Evolutionary conservation across 352 stramenopile genomes (phyloP), one percentile per base, ranked within the genome.

Genomic region (Globisporangium rhizosaccharum): DNA sequence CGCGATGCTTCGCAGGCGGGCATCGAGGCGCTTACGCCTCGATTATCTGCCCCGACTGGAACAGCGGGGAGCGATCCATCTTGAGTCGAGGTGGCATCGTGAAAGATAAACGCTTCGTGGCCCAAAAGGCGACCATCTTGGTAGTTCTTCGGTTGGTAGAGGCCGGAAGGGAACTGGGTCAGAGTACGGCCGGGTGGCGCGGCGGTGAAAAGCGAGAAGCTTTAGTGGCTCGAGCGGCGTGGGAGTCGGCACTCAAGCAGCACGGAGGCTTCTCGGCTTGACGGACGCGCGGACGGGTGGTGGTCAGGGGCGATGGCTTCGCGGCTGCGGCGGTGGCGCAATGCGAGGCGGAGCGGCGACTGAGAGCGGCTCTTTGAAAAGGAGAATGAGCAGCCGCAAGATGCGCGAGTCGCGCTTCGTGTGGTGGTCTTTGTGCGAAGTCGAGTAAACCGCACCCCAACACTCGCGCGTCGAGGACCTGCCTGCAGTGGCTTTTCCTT

Each of bases 171-270:
- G 51, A 65, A 68, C 56, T 73, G 42, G 59, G 48, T 68, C 68
- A 76, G 68, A 69, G 56, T 76, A 64, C 45, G 39, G 36, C 54
- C 60, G 57, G 45, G 45, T 20, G 42, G 18, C 55, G 52, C 62
- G 65, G 63, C 66, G 63, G 66, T 45, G 57, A 63, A 71, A 74
- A 63, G 63, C 76, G 69, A 77, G 67, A 65, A 75, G 73, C 72
- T 46, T 46, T n/a, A 59, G 64, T 59, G 54, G 62, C 51, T 55
- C 56, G 50, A 58, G 39, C 54, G 51, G 55, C 47, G 52, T 59
- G 23, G 18, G 41, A 48, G 57, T 56, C 48, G 57, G n/a, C 37
- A 62, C 36, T 53, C 45, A 53, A 26, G 53, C 36, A 37, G 26
- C 46, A 45, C 28, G 26, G 54, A 39, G 42, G 51, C 64, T 67